phyloP scores from a whole-genome alignment of 1,139 yeast species.

The Lodderomyces metapsilosis region DNA sequence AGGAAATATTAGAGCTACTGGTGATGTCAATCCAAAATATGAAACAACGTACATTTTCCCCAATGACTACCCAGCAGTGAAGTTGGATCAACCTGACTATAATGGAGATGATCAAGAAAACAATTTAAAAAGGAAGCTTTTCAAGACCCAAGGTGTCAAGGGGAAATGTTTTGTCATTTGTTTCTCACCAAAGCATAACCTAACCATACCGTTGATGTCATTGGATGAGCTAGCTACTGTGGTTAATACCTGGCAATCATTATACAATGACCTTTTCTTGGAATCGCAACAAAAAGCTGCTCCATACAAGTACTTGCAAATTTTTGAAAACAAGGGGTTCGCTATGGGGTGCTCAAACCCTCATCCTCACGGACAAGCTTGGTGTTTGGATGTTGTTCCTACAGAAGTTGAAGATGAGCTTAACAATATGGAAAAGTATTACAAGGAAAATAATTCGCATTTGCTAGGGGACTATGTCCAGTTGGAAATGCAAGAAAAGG shows the following conservation, averaged over 20 bases:
- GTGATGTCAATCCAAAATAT: conserved; percentile 62
- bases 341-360: conserved; percentile 86
- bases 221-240: conserved; percentile 43
- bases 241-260: conserved; percentile 57
- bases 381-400: conserved; percentile 70
- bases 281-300: conserved; percentile 40
- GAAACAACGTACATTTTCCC: conserved; percentile 57
- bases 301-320: conserved; percentile 62
- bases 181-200: conserved; percentile 69
- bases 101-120: conserved; percentile 16
- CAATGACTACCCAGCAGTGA: conserved; percentile 74
- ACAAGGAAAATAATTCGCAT: conserved; percentile 43
- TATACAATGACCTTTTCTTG: conserved; percentile 41
- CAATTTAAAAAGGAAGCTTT: conserved; percentile 40
- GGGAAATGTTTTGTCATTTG: conserved; percentile 75
- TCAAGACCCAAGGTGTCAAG: conserved; percentile 58
- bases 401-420: conserved; percentile 67
- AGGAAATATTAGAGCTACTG: conserved; percentile 65
- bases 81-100: conserved; percentile 53
- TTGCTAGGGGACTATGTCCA: conserved; percentile 65
- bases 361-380: conserved; percentile 79
- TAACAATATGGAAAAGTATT: conserved; percentile 49
- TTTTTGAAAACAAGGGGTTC: conserved; percentile 75
- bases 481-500: conserved; percentile 50
- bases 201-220: conserved; percentile 66